phyloP scores from a whole-genome alignment of 495 filamentous ascomycete species.

The Xylaria longipes region DNA sequence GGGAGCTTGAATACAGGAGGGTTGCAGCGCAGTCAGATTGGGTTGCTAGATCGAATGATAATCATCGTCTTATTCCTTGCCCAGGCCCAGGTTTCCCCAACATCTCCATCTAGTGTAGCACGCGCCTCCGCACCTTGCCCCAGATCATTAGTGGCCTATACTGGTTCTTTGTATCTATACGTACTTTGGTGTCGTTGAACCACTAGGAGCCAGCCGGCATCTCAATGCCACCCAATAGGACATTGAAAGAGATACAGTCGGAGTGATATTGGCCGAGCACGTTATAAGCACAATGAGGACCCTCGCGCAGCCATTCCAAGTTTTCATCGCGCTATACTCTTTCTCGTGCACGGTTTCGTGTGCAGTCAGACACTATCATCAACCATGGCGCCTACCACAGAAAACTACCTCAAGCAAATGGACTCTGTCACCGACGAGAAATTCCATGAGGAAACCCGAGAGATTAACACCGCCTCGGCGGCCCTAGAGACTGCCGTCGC shows the following conservation, averaged over 20 bases:
- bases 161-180: background rate
- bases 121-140: background rate
- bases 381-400: constrained; percentile 43
- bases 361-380: too few relatives aligned
- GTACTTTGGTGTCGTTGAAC: background rate
- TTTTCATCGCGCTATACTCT: too few relatives aligned
- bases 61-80: background rate
- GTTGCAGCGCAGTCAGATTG: background rate
- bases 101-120: background rate
- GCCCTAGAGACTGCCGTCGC: constrained; percentile 50
- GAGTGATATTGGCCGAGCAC: constrained; percentile 3
- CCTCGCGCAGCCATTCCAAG: background rate
- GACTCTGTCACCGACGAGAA: constrained; percentile 23
- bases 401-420: constrained; percentile 3
- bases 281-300: constrained; percentile 12
- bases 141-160: background rate
- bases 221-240: background rate
- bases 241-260: constrained; percentile 1
- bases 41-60: constrained; percentile 1
- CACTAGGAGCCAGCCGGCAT: background rate
- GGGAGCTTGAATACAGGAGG: background rate
- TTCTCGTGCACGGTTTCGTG: too few relatives aligned
- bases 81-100: constrained; percentile 19
- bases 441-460: constrained; percentile 2
- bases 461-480: constrained; percentile 42